Evolutionary conservation across 75 land plant species (phyloP), one percentile per base, ranked within the genome.

Genomic region (Larix kaempferi): DNA sequence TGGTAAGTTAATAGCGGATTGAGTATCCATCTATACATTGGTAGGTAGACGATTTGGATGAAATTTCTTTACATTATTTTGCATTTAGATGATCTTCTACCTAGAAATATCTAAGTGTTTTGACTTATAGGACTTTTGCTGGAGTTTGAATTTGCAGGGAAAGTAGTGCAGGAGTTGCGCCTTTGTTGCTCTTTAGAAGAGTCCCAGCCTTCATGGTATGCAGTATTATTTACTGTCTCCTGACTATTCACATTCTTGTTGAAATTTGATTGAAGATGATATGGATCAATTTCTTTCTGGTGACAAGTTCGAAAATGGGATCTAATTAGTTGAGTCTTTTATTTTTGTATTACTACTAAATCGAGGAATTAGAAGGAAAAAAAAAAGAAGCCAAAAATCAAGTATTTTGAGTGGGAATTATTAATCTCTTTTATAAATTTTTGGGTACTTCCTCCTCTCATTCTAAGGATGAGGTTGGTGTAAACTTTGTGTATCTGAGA

Each of bases 171-270:
- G 22, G 87, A 85, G 76, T 26, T 85, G 22, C 85, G 79, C 62
- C 85, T 85, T 1, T 23, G 41, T n/a, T 85, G 87, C 52, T 74
- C 78, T 59, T 62, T 85, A 55, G 75, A 81, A 29, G 74, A 79
- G n/a, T 78, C 60, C 29, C 75, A 79, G 59, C 87, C 84, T 62
- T 56, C 74, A 11, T 85, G 87, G 87, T 85, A 79, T 21, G 83
- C 74, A 19, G 7, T 52, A 58, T 16, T 49, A 64, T 58, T 25
- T 44, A 37, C 22, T 17, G 39, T 23, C 52, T n/a, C 33, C 16
- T 35, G 25, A 23, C 22, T 5, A 25, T 23, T 6, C 13, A 61
- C 26, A 26, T 23, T 23, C 3, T 23, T 61, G 29, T 7, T 23
- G 25, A 59, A 22, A 59, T 59, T 59, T 59, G 8, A 59, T 59